Conservation (phyloP, 2,329 filamentous ascomycete genomes). For the Fusarium nygamai region DNA sequence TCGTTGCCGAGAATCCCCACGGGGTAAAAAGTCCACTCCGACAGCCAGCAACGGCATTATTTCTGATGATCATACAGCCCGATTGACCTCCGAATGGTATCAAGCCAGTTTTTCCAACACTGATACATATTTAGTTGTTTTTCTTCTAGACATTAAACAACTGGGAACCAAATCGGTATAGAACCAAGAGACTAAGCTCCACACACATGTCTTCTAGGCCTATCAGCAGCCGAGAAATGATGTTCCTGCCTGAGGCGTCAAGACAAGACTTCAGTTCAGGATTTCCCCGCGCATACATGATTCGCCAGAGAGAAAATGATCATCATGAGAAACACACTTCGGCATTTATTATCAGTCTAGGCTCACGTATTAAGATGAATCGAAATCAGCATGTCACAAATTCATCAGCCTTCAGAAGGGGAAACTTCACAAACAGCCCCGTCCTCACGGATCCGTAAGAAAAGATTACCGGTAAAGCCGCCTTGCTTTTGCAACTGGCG, state of each 20-base stretch:
- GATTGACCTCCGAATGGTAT: background rate
- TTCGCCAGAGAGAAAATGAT: background rate
- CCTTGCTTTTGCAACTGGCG: too few relatives aligned
- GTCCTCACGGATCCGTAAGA: slow-evolving; percentile 1
- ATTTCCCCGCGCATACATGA: background rate
- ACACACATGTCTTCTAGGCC: background rate
- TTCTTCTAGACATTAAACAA: background rate
- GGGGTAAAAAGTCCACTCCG: background rate
- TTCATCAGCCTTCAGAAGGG: background rate
- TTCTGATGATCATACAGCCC: background rate
- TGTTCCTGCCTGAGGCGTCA: background rate
- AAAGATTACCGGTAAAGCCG: slow-evolving; percentile 9
- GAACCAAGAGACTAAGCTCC: background rate
- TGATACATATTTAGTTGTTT: background rate
- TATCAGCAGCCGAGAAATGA: background rate
- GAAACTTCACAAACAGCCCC: background rate
- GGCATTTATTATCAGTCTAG: background rate
- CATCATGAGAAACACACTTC: background rate
- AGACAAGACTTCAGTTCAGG: background rate
- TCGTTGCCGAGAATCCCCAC: background rate
- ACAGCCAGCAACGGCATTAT: background rate
- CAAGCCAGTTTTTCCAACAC: accelerated
- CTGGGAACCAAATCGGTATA: too few relatives aligned
- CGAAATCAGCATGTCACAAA: background rate
- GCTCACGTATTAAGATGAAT: background rate